phyloP scores from a whole-genome alignment of 2,329 filamentous ascomycete genomes.

The Apiospora arundinis region DNA sequence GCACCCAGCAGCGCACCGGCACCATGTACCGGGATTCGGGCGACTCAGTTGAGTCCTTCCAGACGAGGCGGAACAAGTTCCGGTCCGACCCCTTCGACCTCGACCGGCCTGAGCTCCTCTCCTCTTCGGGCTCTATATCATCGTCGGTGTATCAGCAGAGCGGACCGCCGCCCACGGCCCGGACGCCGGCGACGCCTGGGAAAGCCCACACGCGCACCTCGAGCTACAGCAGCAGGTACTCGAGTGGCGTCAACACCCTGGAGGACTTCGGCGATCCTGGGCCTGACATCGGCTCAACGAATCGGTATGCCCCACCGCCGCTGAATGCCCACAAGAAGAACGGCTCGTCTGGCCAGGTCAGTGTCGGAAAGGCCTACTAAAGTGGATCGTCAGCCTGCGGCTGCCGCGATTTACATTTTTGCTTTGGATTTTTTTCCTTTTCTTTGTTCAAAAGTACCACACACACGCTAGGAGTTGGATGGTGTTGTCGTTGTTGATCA shows the following conservation, averaged over 20 bases:
- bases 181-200: constrained; percentile 36
- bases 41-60: constrained; percentile 49
- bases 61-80: constrained; percentile 59
- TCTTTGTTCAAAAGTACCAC: constrained; percentile 7
- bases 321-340: constrained; percentile 30
- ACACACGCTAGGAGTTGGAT: background rate
- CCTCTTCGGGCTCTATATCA: constrained; percentile 36
- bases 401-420: background rate
- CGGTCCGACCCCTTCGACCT: constrained; percentile 71
- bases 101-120: constrained; percentile 58
- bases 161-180: constrained; percentile 29
- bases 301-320: constrained; percentile 38
- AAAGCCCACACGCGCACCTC: constrained; percentile 44
- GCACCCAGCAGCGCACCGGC: constrained; percentile 40
- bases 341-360: constrained; percentile 35
- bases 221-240: constrained; percentile 52
- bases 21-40: constrained; percentile 52
- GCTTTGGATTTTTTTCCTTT: background rate
- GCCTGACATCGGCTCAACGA: constrained; percentile 55
- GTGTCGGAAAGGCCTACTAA: constrained; percentile 42
- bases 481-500: background rate
- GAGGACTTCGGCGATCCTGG: constrained; percentile 60
- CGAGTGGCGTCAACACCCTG: constrained; percentile 53
- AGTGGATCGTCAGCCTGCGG: background rate
- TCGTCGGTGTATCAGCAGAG: constrained; percentile 30